A percentile compares a stretch with the other conserved stretches of the same genome.
Evolutionary conservation across 768 basidiomycete genomes (phyloP).

Genomic region (Leccinum imitatum): DNA sequence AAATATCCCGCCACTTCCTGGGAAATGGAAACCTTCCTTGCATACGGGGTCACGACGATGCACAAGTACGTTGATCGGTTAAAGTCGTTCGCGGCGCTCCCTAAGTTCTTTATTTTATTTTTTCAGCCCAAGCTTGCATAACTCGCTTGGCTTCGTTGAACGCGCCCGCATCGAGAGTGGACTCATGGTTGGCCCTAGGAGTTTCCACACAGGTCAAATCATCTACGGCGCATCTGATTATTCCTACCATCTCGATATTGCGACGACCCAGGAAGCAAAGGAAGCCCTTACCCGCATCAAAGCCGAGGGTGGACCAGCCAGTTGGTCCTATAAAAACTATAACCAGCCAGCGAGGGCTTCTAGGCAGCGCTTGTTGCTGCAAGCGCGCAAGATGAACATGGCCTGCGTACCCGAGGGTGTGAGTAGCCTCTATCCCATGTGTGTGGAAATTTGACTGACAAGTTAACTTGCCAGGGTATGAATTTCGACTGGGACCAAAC

Average conservation of each 20-base stretch:
- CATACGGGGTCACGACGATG: slow-evolving; percentile 73
- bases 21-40: slow-evolving; percentile 74
- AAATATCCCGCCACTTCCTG: slow-evolving; percentile 65
- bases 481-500: slow-evolving; percentile 78
- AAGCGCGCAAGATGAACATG: slow-evolving; percentile 63
- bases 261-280: slow-evolving; percentile 57
- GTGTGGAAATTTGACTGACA: neutral
- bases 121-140: slow-evolving; percentile 61
- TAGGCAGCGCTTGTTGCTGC: slow-evolving; percentile 61
- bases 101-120: neutral
- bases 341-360: slow-evolving; percentile 68
- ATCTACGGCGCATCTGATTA: slow-evolving; percentile 49
- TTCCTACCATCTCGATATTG: slow-evolving; percentile 65
- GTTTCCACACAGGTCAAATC: slow-evolving; percentile 66
- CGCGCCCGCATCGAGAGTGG: slow-evolving; percentile 70
- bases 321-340: slow-evolving; percentile 79
- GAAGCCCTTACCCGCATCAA: slow-evolving; percentile 69
- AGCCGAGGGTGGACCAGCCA: slow-evolving; percentile 66
- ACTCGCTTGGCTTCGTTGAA: slow-evolving; percentile 61
- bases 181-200: slow-evolving; percentile 65
- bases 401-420: slow-evolving; percentile 72
- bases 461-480: slow-evolving; percentile 47
- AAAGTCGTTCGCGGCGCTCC: neutral
- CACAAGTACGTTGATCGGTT: slow-evolving; percentile 55
- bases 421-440: slow-evolving; percentile 16